These are phyloP conservation scores for Vachellia pachyceras DNA, from an alignment of 306 rosid genomes.

Conservation along the genomic window DNA sequence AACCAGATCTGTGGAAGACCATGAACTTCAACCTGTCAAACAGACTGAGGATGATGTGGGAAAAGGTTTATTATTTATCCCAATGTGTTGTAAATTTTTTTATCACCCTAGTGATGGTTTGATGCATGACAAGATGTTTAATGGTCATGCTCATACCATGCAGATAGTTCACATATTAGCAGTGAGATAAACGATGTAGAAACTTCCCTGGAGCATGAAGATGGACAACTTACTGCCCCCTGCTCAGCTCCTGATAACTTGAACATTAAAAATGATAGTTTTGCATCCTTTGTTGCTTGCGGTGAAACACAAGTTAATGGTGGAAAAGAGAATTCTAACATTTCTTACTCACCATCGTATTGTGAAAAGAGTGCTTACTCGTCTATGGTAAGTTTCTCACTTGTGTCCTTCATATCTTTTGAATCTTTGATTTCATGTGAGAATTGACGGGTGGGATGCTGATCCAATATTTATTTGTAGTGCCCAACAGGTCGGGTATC, in stretches of 20 bases:
- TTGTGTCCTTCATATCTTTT: slow-evolving; percentile 18
- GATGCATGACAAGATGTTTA: slow-evolving; percentile 24
- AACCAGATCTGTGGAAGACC: slow-evolving; percentile 41
- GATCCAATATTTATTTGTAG: slow-evolving; percentile 65
- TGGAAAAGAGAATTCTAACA: slow-evolving; percentile 52
- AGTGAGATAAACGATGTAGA: slow-evolving; percentile 56
- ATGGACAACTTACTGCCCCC: slow-evolving; percentile 48
- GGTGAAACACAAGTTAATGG: slow-evolving; percentile 64
- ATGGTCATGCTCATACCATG: slow-evolving; percentile 20
- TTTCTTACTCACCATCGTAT: slow-evolving; percentile 61
- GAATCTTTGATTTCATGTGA: slow-evolving; percentile 14
- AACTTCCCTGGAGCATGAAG: slow-evolving; percentile 61
- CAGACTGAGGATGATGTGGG: slow-evolving; percentile 62
- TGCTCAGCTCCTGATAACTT: slow-evolving; percentile 56
- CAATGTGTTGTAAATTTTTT: neutral
- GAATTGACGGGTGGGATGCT: slow-evolving; percentile 33
- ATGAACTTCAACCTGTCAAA: slow-evolving; percentile 55
- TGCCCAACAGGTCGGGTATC: slow-evolving; percentile 98
- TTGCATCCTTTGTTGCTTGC: slow-evolving; percentile 53
- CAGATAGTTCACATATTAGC: slow-evolving; percentile 64
- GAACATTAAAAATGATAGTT: slow-evolving; percentile 51
- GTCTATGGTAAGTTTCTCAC: slow-evolving; percentile 66
- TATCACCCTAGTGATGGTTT: too few species aligned
- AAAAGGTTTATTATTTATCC: slow-evolving; percentile 55
- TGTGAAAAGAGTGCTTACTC: slow-evolving; percentile 75